phyloP scores from a whole-genome alignment of 371 early-diverging fungal species.

The Mortierella sp. region DNA sequence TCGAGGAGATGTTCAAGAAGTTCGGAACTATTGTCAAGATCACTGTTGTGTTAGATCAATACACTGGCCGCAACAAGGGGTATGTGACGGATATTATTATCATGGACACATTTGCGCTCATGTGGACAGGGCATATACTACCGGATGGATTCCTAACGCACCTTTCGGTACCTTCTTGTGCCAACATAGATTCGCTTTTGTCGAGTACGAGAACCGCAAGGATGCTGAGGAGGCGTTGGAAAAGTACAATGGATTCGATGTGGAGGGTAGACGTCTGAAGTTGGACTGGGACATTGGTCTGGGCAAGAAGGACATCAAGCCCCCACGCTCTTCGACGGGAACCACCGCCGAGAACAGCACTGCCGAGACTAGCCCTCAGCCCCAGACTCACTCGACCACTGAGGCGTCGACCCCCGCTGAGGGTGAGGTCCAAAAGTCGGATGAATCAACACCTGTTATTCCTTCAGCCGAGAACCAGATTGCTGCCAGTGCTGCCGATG shows the following conservation, averaged over 20 bases:
- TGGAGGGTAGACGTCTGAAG: conserved; percentile 81
- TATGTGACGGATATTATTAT: conserved; percentile 32
- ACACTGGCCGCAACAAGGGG: conserved; percentile 85
- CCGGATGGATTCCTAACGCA: neutral
- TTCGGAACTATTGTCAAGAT: conserved; percentile 77
- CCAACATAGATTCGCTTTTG: conserved; percentile 77
- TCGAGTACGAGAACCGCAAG: conserved; percentile 80
- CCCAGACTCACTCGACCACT: conserved; percentile 17
- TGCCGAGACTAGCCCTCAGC: conserved; percentile 39
- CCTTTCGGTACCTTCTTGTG: neutral
- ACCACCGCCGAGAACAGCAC: conserved; percentile 32
- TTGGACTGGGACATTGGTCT: conserved; percentile 87
- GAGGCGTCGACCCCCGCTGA: conserved; percentile 29
- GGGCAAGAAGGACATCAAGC: conserved; percentile 72
- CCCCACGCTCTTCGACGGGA: conserved; percentile 33
- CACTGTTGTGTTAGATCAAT: conserved; percentile 79
- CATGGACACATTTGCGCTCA: no score
- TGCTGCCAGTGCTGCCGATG: neutral
- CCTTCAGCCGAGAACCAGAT: neutral
- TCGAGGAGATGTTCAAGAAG: conserved; percentile 79
- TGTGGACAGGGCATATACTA: no score
- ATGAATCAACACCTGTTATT: neutral
- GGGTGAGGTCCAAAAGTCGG: conserved; percentile 1
- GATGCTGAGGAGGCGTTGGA: conserved; percentile 85
- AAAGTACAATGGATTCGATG: conserved; percentile 77